These are phyloP conservation scores for Boletus insuetus DNA, from an alignment of 768 basidiomycete genomes.

Conservation along the genomic window DNA sequence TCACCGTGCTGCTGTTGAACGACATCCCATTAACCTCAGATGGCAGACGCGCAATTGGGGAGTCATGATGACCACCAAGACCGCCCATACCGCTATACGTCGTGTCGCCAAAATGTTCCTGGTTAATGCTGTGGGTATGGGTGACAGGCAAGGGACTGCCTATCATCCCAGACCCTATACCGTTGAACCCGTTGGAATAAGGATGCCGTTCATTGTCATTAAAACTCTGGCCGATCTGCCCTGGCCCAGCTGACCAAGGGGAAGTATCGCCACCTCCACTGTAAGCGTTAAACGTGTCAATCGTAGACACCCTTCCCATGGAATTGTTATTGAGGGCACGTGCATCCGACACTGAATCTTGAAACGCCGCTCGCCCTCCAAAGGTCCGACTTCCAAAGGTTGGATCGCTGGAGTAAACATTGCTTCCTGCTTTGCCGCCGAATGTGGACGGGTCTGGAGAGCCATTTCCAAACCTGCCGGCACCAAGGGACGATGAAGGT, in stretches of 20 bases:
- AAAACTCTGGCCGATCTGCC: conserved; percentile 20
- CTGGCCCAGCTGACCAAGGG: conserved; percentile 35
- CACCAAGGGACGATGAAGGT: conserved; percentile 69
- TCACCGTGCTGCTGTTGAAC: conserved; percentile 16
- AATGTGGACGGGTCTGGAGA: conserved; percentile 69
- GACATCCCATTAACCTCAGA: conserved; percentile 24
- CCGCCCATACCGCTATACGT: conserved; percentile 22
- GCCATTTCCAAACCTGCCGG: conserved; percentile 56
- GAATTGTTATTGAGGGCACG: conserved; percentile 34
- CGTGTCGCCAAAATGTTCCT: conserved; percentile 27
- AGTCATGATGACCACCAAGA: conserved; percentile 21
- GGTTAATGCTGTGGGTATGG: conserved; percentile 23
- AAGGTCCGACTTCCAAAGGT: conserved; percentile 34
- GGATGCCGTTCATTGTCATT: conserved; percentile 20
- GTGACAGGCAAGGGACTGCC: conserved; percentile 18
- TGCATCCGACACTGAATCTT: conserved; percentile 41
- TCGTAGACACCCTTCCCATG: conserved; percentile 30
- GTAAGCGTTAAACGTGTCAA: conserved; percentile 42
- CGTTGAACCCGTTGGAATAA: conserved; percentile 27
- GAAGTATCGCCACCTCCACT: conserved; percentile 28
- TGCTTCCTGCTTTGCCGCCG: conserved; percentile 42
- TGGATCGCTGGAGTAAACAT: conserved; percentile 38
- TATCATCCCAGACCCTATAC: conserved; percentile 16
- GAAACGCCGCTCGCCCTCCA: conserved; percentile 37
- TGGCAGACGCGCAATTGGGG: conserved; percentile 21